Base-by-base conservation (phyloP, 495 filamentous ascomycete genomes). In the Lindgomyces ingoldianus region DNA sequence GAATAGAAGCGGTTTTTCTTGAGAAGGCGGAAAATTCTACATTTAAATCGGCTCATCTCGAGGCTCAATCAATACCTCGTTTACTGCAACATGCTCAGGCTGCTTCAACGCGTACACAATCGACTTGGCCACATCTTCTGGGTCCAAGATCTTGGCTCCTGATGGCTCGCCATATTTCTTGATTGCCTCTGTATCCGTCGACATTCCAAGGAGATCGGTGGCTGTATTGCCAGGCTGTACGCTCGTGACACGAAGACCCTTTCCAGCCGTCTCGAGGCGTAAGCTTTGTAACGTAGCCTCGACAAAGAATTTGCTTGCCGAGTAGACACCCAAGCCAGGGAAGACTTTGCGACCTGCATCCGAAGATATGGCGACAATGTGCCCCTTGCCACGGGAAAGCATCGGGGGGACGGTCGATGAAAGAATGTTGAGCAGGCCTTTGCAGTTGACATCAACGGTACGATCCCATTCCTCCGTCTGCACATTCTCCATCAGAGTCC, bases 401-500 rank as follows among this genome's bases (percentile, higher is more conserved):
- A 89, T 89, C 12, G 73, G 73, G 0, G 87, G 86, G 0, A 89
- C 79, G 0, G 80, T 82, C 33, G 83, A 78, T 0, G 83, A 78
- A 1, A 89, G 72, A 58, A 81, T 82, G 74, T 89, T 78, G n/a
- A 89, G 72, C 11, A 89, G 76, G 57, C 86, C 87, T 71, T 88
- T 88, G 81, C 86, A 88, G 73, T 89, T 89, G 30, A 89, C 85
- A 57, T 89, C 86, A 18, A 87, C 85, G 1, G 85, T 89, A 41
- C 83, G 83, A 56, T 89, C 84, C 86, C 87, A 89, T 58, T 89
- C 82, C 3, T 87, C 84, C 4, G 70, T 81, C 58, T 86, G 78
- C 24, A 73, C 77, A 69, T 89, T 88, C 3, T 83, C 81, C 86
- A 89, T 89, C 82, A 89, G 84, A 16, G 85, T 88, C 74, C 83